phyloP scores from a whole-genome alignment of 768 basidiomycete genomes.

The Fomitopsis serialis region DNA sequence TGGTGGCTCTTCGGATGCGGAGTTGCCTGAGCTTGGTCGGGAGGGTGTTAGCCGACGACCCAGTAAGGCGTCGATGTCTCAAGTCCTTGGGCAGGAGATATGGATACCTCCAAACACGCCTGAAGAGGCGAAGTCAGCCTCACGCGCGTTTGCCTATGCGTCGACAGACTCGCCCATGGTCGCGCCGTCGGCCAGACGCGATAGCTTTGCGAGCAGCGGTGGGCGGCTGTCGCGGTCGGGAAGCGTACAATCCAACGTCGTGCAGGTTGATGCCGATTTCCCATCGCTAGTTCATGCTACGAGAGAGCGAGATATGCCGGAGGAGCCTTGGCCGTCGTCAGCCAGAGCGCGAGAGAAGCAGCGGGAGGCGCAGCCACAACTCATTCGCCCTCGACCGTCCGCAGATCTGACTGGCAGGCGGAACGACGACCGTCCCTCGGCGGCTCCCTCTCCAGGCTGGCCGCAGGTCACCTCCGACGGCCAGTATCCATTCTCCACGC shows the following conservation, averaged over 20 bases:
- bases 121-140: constrained; percentile 32
- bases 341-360: background rate
- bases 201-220: constrained; percentile 36
- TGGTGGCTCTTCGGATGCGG: background rate
- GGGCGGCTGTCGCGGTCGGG: constrained; percentile 29
- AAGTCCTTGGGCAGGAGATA: constrained; percentile 32
- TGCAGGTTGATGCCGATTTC: background rate
- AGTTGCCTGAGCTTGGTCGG: background rate
- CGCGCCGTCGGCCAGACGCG: constrained; percentile 2
- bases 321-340: background rate
- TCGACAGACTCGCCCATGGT: constrained; percentile 10
- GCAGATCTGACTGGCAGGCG: background rate
- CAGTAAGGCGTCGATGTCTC: constrained; percentile 26
- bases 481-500: background rate
- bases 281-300: no score
- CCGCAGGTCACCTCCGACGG: background rate
- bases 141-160: constrained; percentile 37
- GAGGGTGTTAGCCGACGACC: constrained; percentile 28
- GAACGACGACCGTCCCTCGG: background rate
- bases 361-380: background rate
- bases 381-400: background rate
- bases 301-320: background rate
- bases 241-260: constrained; percentile 8
- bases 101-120: constrained; percentile 46
- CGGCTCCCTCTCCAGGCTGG: background rate